Evolutionary conservation across 2,329 filamentous ascomycete species (phyloP), one percentile per base, ranked within the genome.

Genomic region (Verticillium albo-atrum): DNA sequence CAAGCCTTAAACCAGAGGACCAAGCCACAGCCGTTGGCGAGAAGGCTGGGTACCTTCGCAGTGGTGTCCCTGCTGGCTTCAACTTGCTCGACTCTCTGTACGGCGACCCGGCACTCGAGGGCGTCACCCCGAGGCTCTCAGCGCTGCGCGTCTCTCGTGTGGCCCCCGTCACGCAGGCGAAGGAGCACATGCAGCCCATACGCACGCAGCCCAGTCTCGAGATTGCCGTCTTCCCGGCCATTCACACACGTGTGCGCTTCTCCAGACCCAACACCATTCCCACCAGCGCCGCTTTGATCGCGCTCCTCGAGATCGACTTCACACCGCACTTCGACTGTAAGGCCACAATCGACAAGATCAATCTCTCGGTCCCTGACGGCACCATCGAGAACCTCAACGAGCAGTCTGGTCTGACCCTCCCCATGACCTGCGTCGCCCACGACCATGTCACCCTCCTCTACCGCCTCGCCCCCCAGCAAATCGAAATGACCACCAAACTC

Each of bases 371-470:
- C 15, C 74, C 77, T 32, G 84, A 86, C 26, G 87, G 86, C 54
- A 74, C 73, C 15, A 81, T 89, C 20, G 81, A 87, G 58, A 78
- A 84, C 60, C 79, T 89, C 15, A 85, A 83, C 62, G 72, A 74
- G 37, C 71, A 79, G 52, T 74, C 79, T 2, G 81, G 79, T 27
- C 72, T 85, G 62, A 62, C 68, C n/a, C 74, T 89, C 23, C 84
- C 86, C 4, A 75, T 89, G 27, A 77, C 78, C 50, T 88, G 87
- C 68, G 85, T 86, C 15, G 84, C 89, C 17, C 87, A 89, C 66
- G 90, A 94, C 68, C 89, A 92, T 70, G 76, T 91, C 62, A 90
- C 89, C 2, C 86, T 92, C 65, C 77, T 93, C 57, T 94, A 92
- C 75, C 84, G 83, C 57, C 82, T 91, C 60, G 74, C 76, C 12